These are phyloP conservation scores for Penicillium egyptiacum DNA, from an alignment of 495 filamentous ascomycete species.

Conservation along the genomic window DNA sequence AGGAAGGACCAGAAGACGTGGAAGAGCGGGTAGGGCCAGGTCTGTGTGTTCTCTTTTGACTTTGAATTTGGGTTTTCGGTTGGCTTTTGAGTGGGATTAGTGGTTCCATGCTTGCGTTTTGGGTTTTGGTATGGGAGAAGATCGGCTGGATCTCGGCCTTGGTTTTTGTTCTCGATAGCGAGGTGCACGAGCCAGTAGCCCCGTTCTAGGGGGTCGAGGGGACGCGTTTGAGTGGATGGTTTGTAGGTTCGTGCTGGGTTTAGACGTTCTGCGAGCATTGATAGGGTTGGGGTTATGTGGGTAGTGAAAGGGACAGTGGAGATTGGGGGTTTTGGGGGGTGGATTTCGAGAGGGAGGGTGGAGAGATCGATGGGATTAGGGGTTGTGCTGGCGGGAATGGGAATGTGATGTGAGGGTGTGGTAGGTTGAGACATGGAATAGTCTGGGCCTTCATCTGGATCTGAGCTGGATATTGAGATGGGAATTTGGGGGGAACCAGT, in stretches of 20 bases:
- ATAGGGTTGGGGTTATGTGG: slow-evolving; percentile 57
- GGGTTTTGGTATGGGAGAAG: not conserved
- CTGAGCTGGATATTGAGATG: not conserved
- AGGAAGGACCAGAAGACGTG: slow-evolving; percentile 62
- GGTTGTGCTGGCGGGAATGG: slow-evolving; percentile 2
- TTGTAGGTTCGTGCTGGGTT: slow-evolving; percentile 49
- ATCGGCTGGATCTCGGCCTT: slow-evolving; percentile 1
- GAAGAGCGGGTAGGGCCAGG: slow-evolving; percentile 34
- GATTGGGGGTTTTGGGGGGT: slow-evolving; percentile 45
- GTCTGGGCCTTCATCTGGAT: not conserved
- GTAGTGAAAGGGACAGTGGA: slow-evolving; percentile 42
- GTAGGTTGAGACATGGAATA: not conserved
- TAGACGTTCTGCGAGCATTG: slow-evolving; percentile 52
- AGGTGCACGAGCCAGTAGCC: slow-evolving; percentile 67
- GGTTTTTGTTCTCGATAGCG: slow-evolving; percentile 15
- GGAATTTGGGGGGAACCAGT: not conserved
- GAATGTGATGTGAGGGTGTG: not conserved
- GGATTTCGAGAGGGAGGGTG: slow-evolving; percentile 39
- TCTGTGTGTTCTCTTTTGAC: not conserved
- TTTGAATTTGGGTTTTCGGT: not conserved
- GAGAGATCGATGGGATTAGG: not conserved
- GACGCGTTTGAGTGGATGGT: slow-evolving; percentile 51
- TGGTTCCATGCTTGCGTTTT: not conserved
- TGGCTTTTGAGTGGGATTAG: not conserved
- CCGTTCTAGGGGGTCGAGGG: slow-evolving; percentile 57